These are phyloP conservation scores for Pythium graminicola DNA, from an alignment of 352 stramenopile genomes.

Conservation along the genomic window DNA sequence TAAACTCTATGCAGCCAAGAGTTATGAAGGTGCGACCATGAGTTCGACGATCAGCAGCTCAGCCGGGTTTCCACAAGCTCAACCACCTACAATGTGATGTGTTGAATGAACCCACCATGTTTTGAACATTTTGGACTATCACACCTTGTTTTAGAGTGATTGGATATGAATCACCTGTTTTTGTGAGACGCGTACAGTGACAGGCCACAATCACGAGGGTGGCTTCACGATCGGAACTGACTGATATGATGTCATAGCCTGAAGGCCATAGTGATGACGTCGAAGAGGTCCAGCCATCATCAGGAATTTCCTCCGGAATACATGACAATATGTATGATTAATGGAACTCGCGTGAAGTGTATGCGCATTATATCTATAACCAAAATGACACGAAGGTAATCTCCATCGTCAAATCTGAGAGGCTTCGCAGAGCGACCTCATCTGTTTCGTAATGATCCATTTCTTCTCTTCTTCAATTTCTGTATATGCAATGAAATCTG, in stretches of 20 bases:
- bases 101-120: background rate
- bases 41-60: constrained; percentile 18
- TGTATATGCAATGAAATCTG: no score
- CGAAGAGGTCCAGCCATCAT: no score
- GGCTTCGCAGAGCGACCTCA: background rate
- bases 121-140: background rate
- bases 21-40: constrained; percentile 20
- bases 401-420: background rate
- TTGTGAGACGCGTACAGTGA: constrained; percentile 4
- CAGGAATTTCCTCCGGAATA: no score
- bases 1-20: constrained; percentile 68
- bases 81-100: constrained; percentile 2
- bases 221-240: constrained; percentile 18
- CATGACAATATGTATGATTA: no score
- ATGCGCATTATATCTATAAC: constrained; percentile 27
- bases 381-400: constrained; percentile 8
- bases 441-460: background rate
- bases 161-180: background rate
- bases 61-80: background rate
- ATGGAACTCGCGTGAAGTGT: background rate
- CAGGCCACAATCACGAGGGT: constrained; percentile 7
- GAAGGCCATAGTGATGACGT: background rate
- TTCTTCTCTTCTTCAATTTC: background rate
- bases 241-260: constrained; percentile 21
- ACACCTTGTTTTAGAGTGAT: constrained; percentile 10